Conservation (phyloP, 805 yeast genomes). For the Yarrowia divulgata region DNA sequence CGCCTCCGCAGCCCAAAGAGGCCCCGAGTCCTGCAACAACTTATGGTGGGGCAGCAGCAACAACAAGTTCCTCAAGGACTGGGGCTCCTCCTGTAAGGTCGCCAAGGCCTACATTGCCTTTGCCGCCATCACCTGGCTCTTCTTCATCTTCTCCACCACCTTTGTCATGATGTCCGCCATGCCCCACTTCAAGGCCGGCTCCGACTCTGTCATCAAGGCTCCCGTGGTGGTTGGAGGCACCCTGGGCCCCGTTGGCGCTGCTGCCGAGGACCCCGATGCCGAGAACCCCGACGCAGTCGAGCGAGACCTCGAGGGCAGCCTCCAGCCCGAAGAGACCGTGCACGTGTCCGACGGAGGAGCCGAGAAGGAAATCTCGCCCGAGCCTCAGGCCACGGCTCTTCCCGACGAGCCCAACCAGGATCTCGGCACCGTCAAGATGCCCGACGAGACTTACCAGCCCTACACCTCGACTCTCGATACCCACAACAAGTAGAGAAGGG, state of each 20-base stretch:
- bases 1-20: conserved; percentile 37
- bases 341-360: conserved; percentile 11
- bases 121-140: conserved; percentile 39
- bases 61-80: not conserved
- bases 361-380: conserved; percentile 12
- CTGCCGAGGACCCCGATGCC: not conserved
- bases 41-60: not conserved
- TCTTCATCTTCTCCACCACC: conserved; percentile 32
- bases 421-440: conserved; percentile 32
- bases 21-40: conserved; percentile 17
- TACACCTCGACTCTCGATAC: conserved; percentile 18
- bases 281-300: not conserved
- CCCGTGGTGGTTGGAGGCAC: conserved; percentile 11
- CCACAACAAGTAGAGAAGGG: conserved; percentile 3
- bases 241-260: conserved; percentile 9
- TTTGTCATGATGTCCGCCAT: conserved; percentile 17
- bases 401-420: not conserved
- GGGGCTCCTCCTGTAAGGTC: conserved; percentile 20
- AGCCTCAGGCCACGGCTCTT: not conserved
- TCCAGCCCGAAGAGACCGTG: conserved; percentile 30
- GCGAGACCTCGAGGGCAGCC: conserved; percentile 23
- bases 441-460: conserved; percentile 33
- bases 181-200: conserved; percentile 18
- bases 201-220: not conserved
- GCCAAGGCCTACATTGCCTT: conserved; percentile 40